Conservation (phyloP, 805 yeast genomes). For the Saturnispora besseyi region DNA sequence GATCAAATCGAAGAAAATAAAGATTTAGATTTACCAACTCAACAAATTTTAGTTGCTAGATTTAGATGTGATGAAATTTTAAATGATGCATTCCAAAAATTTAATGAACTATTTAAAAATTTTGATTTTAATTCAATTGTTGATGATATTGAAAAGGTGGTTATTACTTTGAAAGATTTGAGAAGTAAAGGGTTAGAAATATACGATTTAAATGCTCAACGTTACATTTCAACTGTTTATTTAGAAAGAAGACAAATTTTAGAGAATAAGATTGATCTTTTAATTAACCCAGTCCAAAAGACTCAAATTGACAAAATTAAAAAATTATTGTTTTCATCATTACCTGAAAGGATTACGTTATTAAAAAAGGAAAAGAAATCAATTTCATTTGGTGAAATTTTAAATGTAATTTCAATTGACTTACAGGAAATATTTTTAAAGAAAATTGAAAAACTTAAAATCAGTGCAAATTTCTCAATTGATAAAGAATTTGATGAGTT, state of each 20-base stretch:
- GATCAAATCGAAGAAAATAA: conserved; percentile 86
- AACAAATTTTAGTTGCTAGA: conserved; percentile 88
- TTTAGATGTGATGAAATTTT: conserved; percentile 91
- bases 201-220: conserved; percentile 67
- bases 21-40: conserved; percentile 94
- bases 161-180: conserved; percentile 35
- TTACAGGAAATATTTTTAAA: conserved; percentile 22
- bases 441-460: conserved; percentile 28
- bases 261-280: conserved; percentile 36
- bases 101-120: conserved; percentile 29
- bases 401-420: conserved; percentile 16
- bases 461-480: conserved; percentile 27
- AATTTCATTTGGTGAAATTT: conserved; percentile 18
- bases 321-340: conserved; percentile 25
- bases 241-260: conserved; percentile 49
- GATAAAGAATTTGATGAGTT: conserved; percentile 19
- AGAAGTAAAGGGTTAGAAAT: conserved; percentile 37
- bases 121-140: conserved; percentile 20
- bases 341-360: conserved; percentile 21
- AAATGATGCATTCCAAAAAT: conserved; percentile 38
- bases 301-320: conserved; percentile 32
- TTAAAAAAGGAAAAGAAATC: conserved; percentile 17
- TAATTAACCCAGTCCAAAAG: conserved; percentile 36
- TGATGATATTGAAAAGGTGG: conserved; percentile 29
- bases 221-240: conserved; percentile 63